Evolutionary conservation across 1,284 basidiomycete species (phyloP), one percentile per base, ranked within the genome.

Genomic region (Mycena sp.): DNA sequence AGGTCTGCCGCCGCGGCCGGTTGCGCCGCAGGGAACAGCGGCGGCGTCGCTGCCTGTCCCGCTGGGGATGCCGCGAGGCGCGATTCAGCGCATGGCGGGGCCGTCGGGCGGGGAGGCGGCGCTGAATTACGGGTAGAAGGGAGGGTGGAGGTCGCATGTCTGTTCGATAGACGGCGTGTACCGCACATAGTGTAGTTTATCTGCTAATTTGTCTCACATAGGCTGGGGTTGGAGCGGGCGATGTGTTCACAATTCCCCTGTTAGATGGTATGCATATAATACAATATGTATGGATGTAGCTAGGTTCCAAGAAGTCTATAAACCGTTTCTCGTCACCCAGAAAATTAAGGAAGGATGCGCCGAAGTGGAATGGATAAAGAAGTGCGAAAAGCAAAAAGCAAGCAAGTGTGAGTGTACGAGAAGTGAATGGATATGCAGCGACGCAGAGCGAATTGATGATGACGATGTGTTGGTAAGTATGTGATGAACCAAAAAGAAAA

Each of bases 1-100:
- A n/a, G 70, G 73, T 44, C 70, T 77, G 7, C 76, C 78, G 3
- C 63, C 68, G 5, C 69, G 73, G 23, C 76, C 76, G 29, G 40
- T 61, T n/a, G 72, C 61, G 35, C 73, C 73, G 6, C 68, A 51
- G 52, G 68, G 49, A 14, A 12, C 40, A 26, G 19, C 40, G n/a
- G n/a, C 26, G 45, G 48, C 45, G 32, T 56, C 21, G 63, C 49
- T 50, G 16, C 50, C 49, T 44, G 44, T 29, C 17, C 38, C 28
- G 19, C 21, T 48, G 28, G 52, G 43, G 32, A 41, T 51, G 30
- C 48, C 25, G 26, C 58, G 53, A 16, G 60, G 59, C 29, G 58
- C 37, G 32, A 44, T 41, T 23, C 40, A 38, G 17, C 23, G 30
- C 3, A 23, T 17, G 23, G 21, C 21, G 50, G 35, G 37, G 26